Evolutionary conservation across 768 basidiomycete genomes (phyloP).

Genomic region (Gelatoporia subvermispora): DNA sequence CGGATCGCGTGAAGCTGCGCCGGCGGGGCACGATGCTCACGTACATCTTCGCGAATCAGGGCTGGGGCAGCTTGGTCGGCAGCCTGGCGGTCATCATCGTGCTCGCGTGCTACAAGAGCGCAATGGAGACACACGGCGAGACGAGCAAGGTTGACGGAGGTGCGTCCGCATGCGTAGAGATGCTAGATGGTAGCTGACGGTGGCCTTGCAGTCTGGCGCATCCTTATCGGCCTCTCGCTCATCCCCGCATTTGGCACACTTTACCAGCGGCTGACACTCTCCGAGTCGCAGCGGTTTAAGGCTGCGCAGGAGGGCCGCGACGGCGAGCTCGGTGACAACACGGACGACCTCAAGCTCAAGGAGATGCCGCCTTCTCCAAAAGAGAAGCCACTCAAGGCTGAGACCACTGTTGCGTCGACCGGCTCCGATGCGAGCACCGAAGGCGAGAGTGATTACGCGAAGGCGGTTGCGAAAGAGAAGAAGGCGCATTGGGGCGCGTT

Average conservation of each 20-base stretch:
- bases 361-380: not conserved
- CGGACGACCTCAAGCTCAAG: constrained; percentile 28
- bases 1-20: constrained; percentile 58
- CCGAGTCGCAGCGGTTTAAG: constrained; percentile 57
- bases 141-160: constrained; percentile 68
- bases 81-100: constrained; percentile 60
- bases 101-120: constrained; percentile 55
- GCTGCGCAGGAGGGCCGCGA: constrained; percentile 34
- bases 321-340: constrained; percentile 22
- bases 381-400: not conserved
- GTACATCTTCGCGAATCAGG: constrained; percentile 74
- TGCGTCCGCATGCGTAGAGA: too few relatives aligned
- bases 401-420: constrained; percentile 9
- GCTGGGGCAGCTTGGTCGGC: constrained; percentile 70
- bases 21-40: constrained; percentile 72
- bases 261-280: constrained; percentile 70
- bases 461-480: constrained; percentile 31
- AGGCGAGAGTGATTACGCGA: not conserved
- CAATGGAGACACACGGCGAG: constrained; percentile 55
- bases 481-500: constrained; percentile 59
- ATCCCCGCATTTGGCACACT: constrained; percentile 71
- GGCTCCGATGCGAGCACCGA: not conserved
- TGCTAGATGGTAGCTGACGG: not conserved
- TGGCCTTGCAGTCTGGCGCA: constrained; percentile 54
- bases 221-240: constrained; percentile 68